Conservation (phyloP, 2,329 filamentous ascomycete species). For the Cladosporium sp. region DNA sequence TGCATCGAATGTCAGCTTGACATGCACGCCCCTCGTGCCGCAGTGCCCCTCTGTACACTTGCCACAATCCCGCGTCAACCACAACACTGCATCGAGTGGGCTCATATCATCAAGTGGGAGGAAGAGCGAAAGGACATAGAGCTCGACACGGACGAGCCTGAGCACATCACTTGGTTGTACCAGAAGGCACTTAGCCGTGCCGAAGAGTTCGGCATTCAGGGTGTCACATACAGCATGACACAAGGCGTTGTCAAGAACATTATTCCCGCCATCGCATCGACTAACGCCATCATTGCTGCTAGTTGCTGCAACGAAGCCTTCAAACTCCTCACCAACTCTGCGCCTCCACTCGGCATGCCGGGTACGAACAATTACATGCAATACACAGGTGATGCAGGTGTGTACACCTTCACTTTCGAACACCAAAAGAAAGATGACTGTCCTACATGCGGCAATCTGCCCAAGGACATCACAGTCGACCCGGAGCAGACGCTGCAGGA, state of each 20-base stretch:
- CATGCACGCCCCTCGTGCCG: conserved; percentile 97
- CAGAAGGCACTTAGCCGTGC: conserved; percentile 79
- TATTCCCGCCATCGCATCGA: conserved; percentile 96
- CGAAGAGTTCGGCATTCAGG: conserved; percentile 82
- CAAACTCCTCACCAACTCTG: conserved; percentile 83
- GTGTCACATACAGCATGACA: conserved; percentile 92
- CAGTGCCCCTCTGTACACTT: conserved; percentile 92
- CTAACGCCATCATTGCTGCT: conserved; percentile 94
- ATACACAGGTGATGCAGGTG: conserved; percentile 93
- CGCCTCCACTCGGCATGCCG: conserved; percentile 74
- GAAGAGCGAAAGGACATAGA: conserved; percentile 67
- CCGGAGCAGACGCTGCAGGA: conserved; percentile 73
- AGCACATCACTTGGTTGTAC: conserved; percentile 97
- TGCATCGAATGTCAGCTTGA: conserved; percentile 98
- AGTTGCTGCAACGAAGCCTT: conserved; percentile 96
- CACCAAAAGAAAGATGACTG: conserved; percentile 94
- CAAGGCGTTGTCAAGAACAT: conserved; percentile 99
- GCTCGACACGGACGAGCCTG: conserved; percentile 93
- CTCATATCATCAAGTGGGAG: conserved; percentile 97
- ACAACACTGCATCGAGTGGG: conserved; percentile 98
- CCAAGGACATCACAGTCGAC: conserved; percentile 73
- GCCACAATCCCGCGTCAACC: conserved; percentile 95
- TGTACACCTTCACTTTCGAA: conserved; percentile 97
- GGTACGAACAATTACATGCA: conserved; percentile 90
- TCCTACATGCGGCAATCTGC: conserved; percentile 84